Evolutionary conservation across 2,329 filamentous ascomycete species (phyloP).

Genomic region (Helotiales sp.): DNA sequence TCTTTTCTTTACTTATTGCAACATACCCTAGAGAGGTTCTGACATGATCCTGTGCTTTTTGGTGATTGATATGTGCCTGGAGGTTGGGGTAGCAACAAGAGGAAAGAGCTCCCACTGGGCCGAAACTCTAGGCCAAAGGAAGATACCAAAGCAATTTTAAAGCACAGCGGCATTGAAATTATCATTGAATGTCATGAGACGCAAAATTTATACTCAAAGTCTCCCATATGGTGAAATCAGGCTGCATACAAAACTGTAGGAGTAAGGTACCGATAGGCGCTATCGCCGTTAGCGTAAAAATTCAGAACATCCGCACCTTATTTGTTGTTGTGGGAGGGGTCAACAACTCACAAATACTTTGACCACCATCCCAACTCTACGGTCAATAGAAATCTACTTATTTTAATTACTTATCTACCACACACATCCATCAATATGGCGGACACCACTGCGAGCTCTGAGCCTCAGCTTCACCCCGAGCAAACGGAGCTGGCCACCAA

Average conservation of each 20-base stretch:
- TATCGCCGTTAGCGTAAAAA: constrained; percentile 4
- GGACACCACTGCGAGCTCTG: constrained; percentile 39
- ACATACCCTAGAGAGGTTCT: constrained; percentile 14
- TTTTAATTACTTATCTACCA: constrained; percentile 15
- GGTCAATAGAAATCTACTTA: constrained; percentile 11
- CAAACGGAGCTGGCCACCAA: constrained; percentile 46
- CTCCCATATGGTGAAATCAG: neutral
- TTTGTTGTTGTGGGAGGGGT: too few species aligned
- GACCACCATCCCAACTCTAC: constrained; percentile 12
- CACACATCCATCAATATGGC: constrained; percentile 24
- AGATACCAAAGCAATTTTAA: too few species aligned
- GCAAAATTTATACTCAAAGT: neutral
- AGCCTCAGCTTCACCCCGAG: constrained; percentile 39
- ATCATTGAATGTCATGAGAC: too few species aligned
- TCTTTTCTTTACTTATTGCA: constrained; percentile 18
- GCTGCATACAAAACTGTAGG: neutral
- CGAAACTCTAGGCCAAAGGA: neutral
- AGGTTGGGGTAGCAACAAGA: neutral
- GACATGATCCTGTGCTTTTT: neutral
- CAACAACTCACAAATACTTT: constrained; percentile 13
- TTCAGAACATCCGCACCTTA: too few species aligned
- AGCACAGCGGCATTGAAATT: too few species aligned
- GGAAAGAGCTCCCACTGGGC: neutral
- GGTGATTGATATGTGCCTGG: neutral
- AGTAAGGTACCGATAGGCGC: neutral